A percentile compares a stretch with the other conserved stretches of the same genome.
Conservation (phyloP, 768 basidiomycete genomes). For the Podaxis carcinomalis region DNA sequence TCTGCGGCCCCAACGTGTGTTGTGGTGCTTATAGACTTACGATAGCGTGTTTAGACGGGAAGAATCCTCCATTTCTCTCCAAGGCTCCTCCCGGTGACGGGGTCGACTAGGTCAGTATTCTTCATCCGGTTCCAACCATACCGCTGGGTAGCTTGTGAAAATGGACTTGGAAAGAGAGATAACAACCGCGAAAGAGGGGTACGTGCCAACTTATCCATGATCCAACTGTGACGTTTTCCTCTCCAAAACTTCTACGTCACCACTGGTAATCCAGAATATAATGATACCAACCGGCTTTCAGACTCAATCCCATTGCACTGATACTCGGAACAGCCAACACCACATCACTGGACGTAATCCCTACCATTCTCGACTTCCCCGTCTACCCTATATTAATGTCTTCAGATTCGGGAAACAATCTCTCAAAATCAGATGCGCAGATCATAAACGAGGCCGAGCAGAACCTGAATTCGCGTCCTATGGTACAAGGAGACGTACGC, state of each 20-base stretch:
- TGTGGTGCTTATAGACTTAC: background rate
- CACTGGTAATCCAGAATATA: background rate
- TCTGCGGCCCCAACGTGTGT: background rate
- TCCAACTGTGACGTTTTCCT: background rate
- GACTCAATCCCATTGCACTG: background rate
- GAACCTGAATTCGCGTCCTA: background rate
- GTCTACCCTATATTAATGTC: slow-evolving; percentile 10
- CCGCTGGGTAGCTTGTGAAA: background rate
- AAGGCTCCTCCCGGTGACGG: background rate
- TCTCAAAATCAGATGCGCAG: slow-evolving; percentile 21
- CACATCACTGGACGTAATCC: background rate
- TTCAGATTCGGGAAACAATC: background rate
- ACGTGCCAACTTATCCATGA: background rate
- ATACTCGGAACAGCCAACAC: background rate
- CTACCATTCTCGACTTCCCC: slow-evolving; percentile 18
- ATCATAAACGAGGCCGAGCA: background rate
- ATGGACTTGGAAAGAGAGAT: background rate
- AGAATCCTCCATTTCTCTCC: background rate
- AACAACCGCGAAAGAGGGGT: background rate
- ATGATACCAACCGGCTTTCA: background rate
- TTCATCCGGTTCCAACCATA: background rate
- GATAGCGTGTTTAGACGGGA: background rate
- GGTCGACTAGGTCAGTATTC: background rate
- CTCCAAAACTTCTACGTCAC: background rate
- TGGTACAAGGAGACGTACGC: background rate